These are phyloP conservation scores for Colletotrichum sp. DNA, from an alignment of 2,329 filamentous ascomycete genomes.

Conservation along the genomic window DNA sequence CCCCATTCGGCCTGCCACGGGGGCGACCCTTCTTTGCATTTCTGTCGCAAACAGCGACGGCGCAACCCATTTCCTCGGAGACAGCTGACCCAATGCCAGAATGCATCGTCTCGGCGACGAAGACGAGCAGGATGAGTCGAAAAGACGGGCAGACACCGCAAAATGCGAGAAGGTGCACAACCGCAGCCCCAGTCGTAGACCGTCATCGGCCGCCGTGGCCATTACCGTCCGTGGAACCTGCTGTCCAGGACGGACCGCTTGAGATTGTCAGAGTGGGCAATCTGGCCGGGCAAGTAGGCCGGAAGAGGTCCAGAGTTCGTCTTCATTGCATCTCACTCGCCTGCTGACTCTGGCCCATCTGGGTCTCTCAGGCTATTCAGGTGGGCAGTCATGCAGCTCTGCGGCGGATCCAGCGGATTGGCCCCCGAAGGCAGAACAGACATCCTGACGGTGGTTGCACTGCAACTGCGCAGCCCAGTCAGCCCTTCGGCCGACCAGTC, in stretches of 20 bases:
- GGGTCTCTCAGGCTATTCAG: constrained; percentile 15
- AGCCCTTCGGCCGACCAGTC: not conserved
- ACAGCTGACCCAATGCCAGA: not conserved
- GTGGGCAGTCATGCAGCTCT: constrained; percentile 13
- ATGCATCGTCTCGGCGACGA: not conserved
- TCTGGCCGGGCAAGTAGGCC: not conserved
- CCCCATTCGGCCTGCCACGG: not conserved
- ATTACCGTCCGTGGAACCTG: not conserved
- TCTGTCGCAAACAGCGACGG: not conserved
- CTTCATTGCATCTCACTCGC: not conserved
- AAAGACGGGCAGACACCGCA: not conserved
- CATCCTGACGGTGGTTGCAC: not conserved
- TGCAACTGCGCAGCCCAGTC: constrained; percentile 1
- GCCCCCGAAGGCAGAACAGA: not conserved
- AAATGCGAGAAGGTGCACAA: not conserved
- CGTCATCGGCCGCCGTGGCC: not conserved
- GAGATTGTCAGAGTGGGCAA: not conserved
- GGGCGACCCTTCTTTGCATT: not conserved
- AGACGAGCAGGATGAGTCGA: not conserved
- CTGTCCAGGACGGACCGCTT: not conserved
- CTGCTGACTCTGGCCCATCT: not conserved
- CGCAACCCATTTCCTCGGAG: not conserved
- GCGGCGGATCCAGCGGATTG: constrained; percentile 14
- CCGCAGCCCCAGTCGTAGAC: not conserved
- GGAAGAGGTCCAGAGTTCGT: not conserved